Evolutionary conservation across 2,329 filamentous ascomycete species (phyloP).

Genomic region (Penicillium brasilianum): DNA sequence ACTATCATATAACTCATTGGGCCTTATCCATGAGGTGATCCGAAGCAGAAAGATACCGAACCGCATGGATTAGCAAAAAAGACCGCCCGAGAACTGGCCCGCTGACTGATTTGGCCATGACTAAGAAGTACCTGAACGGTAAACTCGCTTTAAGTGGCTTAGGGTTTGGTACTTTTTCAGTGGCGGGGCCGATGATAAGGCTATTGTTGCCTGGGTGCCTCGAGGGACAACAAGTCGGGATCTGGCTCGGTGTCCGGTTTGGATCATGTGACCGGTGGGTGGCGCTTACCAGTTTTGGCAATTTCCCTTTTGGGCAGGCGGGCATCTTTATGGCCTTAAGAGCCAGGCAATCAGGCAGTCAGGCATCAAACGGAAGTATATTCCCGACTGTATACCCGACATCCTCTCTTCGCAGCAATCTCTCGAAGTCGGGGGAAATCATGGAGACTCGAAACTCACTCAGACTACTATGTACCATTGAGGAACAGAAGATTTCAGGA

Average conservation of each 20-base stretch:
- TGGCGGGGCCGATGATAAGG: neutral
- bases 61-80: conserved; percentile 41
- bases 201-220: conserved; percentile 6
- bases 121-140: too few species aligned
- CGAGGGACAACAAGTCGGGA: too few species aligned
- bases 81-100: conserved; percentile 44
- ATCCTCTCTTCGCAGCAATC: neutral
- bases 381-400: neutral
- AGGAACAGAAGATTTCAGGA: neutral
- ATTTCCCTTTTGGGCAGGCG: neutral
- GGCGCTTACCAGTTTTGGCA: neutral
- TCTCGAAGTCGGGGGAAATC: neutral
- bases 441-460: neutral
- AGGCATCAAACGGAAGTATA: neutral
- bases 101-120: conserved; percentile 19
- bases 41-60: conserved; percentile 46
- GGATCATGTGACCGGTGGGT: neutral
- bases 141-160: neutral
- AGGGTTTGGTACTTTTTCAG: neutral
- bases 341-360: neutral
- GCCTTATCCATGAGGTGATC: conserved; percentile 39
- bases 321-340: neutral
- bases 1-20: conserved; percentile 13
- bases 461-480: neutral
- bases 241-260: neutral